phyloP scores from a whole-genome alignment of 1,139 yeast genomes.

The Insectozyma bohioensis region DNA sequence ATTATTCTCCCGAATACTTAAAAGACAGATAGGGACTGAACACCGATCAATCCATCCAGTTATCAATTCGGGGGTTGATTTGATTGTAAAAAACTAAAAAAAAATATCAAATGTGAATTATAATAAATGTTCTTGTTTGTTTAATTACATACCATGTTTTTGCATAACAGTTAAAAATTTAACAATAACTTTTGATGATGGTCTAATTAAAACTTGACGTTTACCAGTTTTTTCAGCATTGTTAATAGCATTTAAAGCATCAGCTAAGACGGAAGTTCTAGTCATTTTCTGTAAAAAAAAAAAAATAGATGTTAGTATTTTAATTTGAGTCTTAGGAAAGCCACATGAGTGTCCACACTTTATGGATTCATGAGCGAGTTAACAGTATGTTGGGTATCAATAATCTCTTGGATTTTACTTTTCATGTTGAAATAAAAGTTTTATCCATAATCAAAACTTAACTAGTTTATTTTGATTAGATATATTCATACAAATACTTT shows the following conservation, averaged over 20 bases:
- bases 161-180: constrained; percentile 97
- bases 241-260: constrained; percentile 97
- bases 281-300: constrained; percentile 58
- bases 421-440: constrained; percentile 15
- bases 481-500: constrained; percentile 6
- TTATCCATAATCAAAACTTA: constrained; percentile 11
- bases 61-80: constrained; percentile 94
- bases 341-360: constrained; percentile 40
- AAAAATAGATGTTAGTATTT: neutral
- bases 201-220: constrained; percentile 98
- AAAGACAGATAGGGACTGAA: constrained; percentile 94
- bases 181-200: constrained; percentile 97
- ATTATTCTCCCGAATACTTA: constrained; percentile 89
- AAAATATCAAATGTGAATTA: too few relatives aligned
- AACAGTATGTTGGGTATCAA: constrained; percentile 25
- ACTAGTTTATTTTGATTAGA: constrained; percentile 4
- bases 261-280: constrained; percentile 98
- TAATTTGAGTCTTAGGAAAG: constrained; percentile 13
- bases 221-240: constrained; percentile 99
- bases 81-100: constrained; percentile 7
- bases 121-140: too few relatives aligned
- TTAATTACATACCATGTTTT: constrained; percentile 76
- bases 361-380: constrained; percentile 34
- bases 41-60: constrained; percentile 95
- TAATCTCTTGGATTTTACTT: constrained; percentile 20